Percentiles rank a stretch among this genome's conserved stretches.
phyloP scores from a whole-genome alignment of 805 yeast species.

The Yarrowia osloensis region DNA sequence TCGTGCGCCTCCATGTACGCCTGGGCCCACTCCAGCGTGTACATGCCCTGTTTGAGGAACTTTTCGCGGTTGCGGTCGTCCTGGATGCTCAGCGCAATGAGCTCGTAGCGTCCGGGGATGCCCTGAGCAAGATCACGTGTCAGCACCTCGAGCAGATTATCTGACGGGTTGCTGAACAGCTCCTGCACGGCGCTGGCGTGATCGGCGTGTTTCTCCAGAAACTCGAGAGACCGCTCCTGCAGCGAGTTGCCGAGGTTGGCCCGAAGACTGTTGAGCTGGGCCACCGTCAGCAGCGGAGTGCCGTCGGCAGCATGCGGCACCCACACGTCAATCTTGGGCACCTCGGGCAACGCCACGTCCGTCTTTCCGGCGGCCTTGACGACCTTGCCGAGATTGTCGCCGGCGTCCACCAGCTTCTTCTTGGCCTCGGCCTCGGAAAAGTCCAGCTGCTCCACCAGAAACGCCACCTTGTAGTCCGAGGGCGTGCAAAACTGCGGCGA shows the following conservation, averaged over 20 bases:
- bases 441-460: slow-evolving; percentile 36
- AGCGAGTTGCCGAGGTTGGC: slow-evolving; percentile 34
- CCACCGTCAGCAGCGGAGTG: slow-evolving; percentile 31
- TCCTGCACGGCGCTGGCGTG: slow-evolving; percentile 25
- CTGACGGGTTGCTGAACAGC: slow-evolving; percentile 8
- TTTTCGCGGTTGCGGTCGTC: slow-evolving; percentile 7
- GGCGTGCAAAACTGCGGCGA: slow-evolving; percentile 37
- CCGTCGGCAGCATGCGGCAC: slow-evolving; percentile 35
- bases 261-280: slow-evolving; percentile 37
- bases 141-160: not conserved
- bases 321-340: slow-evolving; percentile 19
- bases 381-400: slow-evolving; percentile 29
- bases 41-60: slow-evolving; percentile 5
- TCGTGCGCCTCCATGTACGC: slow-evolving; percentile 2
- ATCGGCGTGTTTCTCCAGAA: slow-evolving; percentile 11
- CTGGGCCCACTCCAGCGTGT: slow-evolving; percentile 22
- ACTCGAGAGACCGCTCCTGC: slow-evolving; percentile 35
- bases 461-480: slow-evolving; percentile 37
- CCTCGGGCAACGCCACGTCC: not conserved
- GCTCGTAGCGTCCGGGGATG: slow-evolving; percentile 18
- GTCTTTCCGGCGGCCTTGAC: not conserved
- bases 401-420: slow-evolving; percentile 24
- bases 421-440: slow-evolving; percentile 25
- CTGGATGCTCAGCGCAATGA: slow-evolving; percentile 6
- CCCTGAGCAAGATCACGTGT: not conserved